Percentiles rank a stretch among this genome's conserved stretches.
These are phyloP conservation scores for Acorus gramineus DNA, from an alignment of 106 monocot genomes.

Conservation along the genomic window DNA sequence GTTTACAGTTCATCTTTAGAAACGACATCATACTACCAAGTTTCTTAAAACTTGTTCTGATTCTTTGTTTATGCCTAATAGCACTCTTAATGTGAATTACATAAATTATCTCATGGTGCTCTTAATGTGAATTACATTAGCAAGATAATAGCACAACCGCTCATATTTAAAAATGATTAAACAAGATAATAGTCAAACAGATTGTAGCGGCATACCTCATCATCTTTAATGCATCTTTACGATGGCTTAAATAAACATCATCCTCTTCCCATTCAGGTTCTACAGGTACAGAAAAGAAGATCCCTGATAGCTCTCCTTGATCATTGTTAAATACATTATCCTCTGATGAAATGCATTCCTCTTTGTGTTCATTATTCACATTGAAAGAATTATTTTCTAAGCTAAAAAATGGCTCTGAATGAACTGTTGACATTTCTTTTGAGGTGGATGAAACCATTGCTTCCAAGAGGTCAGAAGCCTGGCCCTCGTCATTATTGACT, in stretches of 20 bases:
- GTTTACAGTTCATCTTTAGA: no score
- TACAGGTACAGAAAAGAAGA: constrained; percentile 23
- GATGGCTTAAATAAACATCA: constrained; percentile 59
- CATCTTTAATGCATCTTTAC: constrained; percentile 81
- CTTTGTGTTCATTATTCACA: constrained; percentile 2
- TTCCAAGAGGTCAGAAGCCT: constrained; percentile 51
- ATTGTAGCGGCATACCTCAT: constrained; percentile 46
- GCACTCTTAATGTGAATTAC: no score
- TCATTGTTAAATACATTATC: constrained; percentile 4
- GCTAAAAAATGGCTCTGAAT: constrained; percentile 5
- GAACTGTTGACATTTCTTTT: constrained; percentile 4
- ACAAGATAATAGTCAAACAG: no score
- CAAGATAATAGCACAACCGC: no score
- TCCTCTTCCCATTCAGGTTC: constrained; percentile 87
- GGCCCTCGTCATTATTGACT: constrained; percentile 44
- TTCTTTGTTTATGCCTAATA: no score
- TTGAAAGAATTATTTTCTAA: not conserved
- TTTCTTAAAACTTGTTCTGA: no score
- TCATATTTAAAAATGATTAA: no score
- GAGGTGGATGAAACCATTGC: constrained; percentile 47
- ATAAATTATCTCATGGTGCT: no score
- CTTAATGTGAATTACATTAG: no score
- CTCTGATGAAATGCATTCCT: constrained; percentile 3
- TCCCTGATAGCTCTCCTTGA: constrained; percentile 9
- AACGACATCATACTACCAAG: no score